Evolutionary conservation across 805 yeast genomes (phyloP), one percentile per base, ranked within the genome.

Genomic region (Starmerella bombi): DNA sequence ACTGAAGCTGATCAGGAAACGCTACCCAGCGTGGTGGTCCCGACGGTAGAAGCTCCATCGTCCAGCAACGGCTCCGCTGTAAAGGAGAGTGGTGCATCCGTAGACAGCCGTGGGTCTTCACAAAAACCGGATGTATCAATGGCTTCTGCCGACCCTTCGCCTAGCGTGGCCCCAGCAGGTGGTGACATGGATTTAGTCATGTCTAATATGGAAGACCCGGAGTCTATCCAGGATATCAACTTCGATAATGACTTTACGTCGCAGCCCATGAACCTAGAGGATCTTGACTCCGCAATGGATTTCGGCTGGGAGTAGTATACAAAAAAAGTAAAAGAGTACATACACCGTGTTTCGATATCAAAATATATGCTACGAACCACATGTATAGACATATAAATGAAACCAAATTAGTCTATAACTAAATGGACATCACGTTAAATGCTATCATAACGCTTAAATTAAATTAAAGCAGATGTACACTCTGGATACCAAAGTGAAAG

Each of bases 281-380:
- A 52, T 38, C 49, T 53, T 6, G 57, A 53, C 33, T 42, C 48
- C 7, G 55, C 57, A 3, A 53, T 53, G 52, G 45, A 49, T 20
- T 44, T 47, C 20, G 51, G 43, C 14, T 51, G 50, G 50, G 47
- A 50, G n/a, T 49, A n/a, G n/a, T n/a, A n/a, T n/a, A n/a, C n/a
- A n/a, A n/a, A n/a, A n/a, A n/a, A n/a, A n/a, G n/a, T n/a, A n/a
- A n/a, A n/a, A n/a, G n/a, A n/a, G n/a, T n/a, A n/a, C n/a, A n/a
- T n/a, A n/a, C n/a, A n/a, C n/a, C n/a, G n/a, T n/a, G n/a, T n/a
- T n/a, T n/a, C n/a, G n/a, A n/a, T n/a, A n/a, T n/a, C n/a, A n/a
- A n/a, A n/a, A n/a, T n/a, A n/a, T n/a, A n/a, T n/a, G n/a, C n/a
- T n/a, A n/a, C n/a, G n/a, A 28, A 8, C 14, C 17, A 28, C 31